These are phyloP conservation scores for Taphrina communis DNA, from an alignment of 1,139 yeast genomes.

Conservation along the genomic window DNA sequence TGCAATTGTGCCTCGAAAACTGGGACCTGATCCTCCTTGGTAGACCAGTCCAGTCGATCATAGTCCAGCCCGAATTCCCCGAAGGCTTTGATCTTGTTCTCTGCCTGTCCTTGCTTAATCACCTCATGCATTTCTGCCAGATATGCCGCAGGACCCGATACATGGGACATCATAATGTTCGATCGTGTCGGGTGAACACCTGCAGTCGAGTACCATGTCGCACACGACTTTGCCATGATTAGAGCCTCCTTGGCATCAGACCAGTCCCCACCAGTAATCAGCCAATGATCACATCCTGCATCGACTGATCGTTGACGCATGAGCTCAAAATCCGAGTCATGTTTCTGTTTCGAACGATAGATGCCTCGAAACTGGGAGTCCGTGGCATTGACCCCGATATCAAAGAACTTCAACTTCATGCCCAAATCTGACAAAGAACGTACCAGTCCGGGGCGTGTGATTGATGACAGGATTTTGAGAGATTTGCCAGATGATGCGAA, in stretches of 20 bases:
- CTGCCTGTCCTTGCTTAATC: conserved; percentile 57
- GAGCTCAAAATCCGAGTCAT: conserved; percentile 67
- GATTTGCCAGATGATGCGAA: too few species aligned
- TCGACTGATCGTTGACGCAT: conserved; percentile 71
- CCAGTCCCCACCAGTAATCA: conserved; percentile 82
- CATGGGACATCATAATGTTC: conserved; percentile 15
- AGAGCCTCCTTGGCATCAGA: conserved; percentile 64
- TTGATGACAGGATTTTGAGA: too few species aligned
- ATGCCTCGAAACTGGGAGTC: conserved; percentile 85
- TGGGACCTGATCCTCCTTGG: conserved; percentile 66
- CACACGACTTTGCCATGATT: conserved; percentile 54
- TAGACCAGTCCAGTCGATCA: conserved; percentile 79
- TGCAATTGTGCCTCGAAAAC: conserved; percentile 77
- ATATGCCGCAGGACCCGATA: conserved; percentile 48
- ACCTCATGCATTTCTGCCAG: conserved; percentile 59
- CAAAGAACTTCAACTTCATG: conserved; percentile 24
- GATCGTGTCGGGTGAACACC: conserved; percentile 79
- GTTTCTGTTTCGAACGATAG: conserved; percentile 73
- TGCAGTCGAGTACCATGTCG: conserved; percentile 62
- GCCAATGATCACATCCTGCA: conserved; percentile 69
- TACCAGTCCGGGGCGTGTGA: too few species aligned
- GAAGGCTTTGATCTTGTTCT: conserved; percentile 53
- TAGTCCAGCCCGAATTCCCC: conserved; percentile 65
- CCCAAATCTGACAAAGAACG: neutral
- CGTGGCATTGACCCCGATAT: conserved; percentile 62